Conservation (phyloP, 306 rosid genomes). For the Glycyrrhiza uralensis region DNA sequence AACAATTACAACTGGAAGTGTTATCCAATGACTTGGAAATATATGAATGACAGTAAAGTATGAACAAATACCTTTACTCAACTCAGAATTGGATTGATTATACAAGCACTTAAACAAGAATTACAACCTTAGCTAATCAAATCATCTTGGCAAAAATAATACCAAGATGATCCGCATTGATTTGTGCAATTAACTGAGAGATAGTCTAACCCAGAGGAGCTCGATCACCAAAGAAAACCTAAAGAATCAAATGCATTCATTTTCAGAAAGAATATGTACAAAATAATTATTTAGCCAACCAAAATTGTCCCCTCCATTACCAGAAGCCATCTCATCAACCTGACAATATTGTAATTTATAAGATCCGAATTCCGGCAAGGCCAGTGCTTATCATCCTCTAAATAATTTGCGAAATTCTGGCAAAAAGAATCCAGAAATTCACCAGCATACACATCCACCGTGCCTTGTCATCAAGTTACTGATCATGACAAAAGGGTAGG, state of each 20-base stretch:
- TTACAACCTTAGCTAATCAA: slow-evolving; percentile 1
- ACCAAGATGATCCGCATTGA: slow-evolving; percentile 3
- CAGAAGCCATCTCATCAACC: slow-evolving; percentile 24
- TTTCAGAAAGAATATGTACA: slow-evolving; percentile 21
- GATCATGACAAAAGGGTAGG: slow-evolving; percentile 1
- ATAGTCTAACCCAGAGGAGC: background rate
- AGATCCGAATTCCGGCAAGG: slow-evolving; percentile 9
- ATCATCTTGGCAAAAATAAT: background rate
- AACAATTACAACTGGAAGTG: background rate
- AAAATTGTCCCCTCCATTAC: slow-evolving; percentile 19
- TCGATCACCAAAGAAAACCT: slow-evolving; percentile 11
- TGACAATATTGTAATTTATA: background rate
- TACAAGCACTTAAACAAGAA: background rate
- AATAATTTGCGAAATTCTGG: slow-evolving; percentile 13
- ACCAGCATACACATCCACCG: background rate
- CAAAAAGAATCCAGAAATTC: slow-evolving; percentile 7
- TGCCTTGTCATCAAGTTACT: slow-evolving; percentile 1
- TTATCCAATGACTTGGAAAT: background rate
- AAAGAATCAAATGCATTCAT: slow-evolving; percentile 23
- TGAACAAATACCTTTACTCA: background rate
- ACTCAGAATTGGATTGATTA: slow-evolving; percentile 9
- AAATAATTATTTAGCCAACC: slow-evolving; percentile 25
- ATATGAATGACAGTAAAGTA: background rate
- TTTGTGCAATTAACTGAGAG: background rate
- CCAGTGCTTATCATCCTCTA: background rate